phyloP scores from a whole-genome alignment of 192 early-diverging fungal genomes.

The Coemansia sp. region DNA sequence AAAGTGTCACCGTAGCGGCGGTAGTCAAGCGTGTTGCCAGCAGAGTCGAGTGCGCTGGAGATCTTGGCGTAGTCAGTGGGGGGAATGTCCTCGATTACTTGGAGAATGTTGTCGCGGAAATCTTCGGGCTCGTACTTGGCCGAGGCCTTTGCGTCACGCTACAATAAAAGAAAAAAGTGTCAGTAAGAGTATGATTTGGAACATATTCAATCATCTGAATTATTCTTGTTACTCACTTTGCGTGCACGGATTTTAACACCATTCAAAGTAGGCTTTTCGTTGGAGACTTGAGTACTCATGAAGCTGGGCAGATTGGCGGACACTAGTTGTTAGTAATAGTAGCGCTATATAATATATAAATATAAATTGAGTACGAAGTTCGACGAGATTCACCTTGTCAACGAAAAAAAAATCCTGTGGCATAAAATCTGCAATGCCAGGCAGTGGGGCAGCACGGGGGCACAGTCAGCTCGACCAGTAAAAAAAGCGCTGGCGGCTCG shows the following conservation, averaged over 20 bases:
- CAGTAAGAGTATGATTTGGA: background rate
- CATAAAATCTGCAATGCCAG: conserved; percentile 4
- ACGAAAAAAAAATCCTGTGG: conserved; percentile 12
- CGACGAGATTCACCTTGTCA: background rate
- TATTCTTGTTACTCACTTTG: conserved; percentile 28
- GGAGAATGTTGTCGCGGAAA: conserved; percentile 46
- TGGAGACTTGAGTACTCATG: conserved; percentile 51
- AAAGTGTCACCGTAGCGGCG: conserved; percentile 93
- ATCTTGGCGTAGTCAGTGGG: conserved; percentile 70
- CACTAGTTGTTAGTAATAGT: conserved; percentile 9
- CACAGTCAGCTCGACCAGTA: background rate
- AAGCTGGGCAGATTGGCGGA: conserved; percentile 20
- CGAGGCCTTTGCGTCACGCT: conserved; percentile 63
- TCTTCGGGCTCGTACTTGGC: conserved; percentile 70
- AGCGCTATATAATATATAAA: background rate
- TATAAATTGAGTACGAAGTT: background rate
- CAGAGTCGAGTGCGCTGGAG: conserved; percentile 71
- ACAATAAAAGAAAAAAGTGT: conserved; percentile 8
- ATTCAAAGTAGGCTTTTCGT: conserved; percentile 56
- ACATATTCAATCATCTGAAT: background rate
- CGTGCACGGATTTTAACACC: conserved; percentile 52
- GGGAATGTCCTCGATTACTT: conserved; percentile 56
- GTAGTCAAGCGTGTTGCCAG: conserved; percentile 88
- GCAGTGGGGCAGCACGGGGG: background rate
- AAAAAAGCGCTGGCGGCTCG: conserved; percentile 1